Evolutionary conservation across 352 stramenopile species (phyloP).

Genomic region (Phytopythium ostracodes): DNA sequence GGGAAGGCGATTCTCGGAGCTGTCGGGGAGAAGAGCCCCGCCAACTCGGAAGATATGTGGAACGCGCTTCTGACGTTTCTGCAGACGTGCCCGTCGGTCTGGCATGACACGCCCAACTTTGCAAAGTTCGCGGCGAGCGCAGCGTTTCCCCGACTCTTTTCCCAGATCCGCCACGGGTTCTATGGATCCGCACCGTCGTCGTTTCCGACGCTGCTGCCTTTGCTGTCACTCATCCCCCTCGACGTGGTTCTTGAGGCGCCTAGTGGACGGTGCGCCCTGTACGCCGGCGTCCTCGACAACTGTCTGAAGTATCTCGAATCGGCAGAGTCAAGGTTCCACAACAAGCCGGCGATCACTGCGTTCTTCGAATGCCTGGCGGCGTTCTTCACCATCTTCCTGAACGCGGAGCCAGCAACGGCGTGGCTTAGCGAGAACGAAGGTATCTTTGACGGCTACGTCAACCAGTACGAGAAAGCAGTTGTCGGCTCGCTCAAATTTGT

Average conservation of each 20-base stretch:
- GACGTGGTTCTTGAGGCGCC: slow-evolving; percentile 40
- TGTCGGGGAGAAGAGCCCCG: slow-evolving; percentile 62
- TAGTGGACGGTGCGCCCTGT: slow-evolving; percentile 40
- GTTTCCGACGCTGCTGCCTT: slow-evolving; percentile 62
- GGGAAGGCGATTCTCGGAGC: slow-evolving; percentile 66
- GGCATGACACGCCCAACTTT: slow-evolving; percentile 35
- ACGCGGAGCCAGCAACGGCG: slow-evolving; percentile 21
- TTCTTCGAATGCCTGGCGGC: slow-evolving; percentile 75
- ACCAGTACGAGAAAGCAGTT: slow-evolving; percentile 63
- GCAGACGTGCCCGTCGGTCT: slow-evolving; percentile 44
- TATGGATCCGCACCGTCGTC: slow-evolving; percentile 65
- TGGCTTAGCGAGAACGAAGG: slow-evolving; percentile 24
- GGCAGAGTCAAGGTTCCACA: slow-evolving; percentile 42
- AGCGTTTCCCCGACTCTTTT: slow-evolving; percentile 61
- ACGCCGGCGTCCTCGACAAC: slow-evolving; percentile 60
- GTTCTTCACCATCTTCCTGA: slow-evolving; percentile 65
- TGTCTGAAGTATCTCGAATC: slow-evolving; percentile 70
- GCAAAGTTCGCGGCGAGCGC: slow-evolving; percentile 59
- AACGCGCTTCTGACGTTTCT: slow-evolving; percentile 72
- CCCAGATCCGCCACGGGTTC: slow-evolving; percentile 74
- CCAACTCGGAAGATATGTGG: slow-evolving; percentile 72
- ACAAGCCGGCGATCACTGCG: slow-evolving; percentile 48
- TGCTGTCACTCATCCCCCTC: slow-evolving; percentile 73
- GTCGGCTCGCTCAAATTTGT: slow-evolving; percentile 33
- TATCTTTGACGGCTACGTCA: slow-evolving; percentile 37